Evolutionary conservation across 208 protist genomes (phyloP).

Genomic region (Leishmania lainsoni): DNA sequence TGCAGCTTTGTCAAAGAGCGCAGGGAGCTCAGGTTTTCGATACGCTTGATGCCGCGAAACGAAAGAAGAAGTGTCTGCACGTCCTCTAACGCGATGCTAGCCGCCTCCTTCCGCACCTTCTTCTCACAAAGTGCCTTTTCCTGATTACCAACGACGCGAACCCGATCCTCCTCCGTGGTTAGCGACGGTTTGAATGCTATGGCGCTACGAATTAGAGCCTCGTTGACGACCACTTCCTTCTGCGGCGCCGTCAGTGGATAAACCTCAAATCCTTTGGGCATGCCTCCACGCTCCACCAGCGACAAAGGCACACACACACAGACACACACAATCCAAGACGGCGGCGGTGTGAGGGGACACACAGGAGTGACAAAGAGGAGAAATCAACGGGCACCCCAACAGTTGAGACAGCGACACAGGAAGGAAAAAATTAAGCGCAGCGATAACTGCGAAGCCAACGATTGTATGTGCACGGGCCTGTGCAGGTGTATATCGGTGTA

Average conservation of each 20-base stretch:
- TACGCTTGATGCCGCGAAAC: slow-evolving; percentile 70
- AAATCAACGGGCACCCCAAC: background rate
- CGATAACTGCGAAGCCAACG: background rate
- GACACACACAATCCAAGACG: background rate
- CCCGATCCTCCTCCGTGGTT: slow-evolving; percentile 76
- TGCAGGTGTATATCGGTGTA: background rate
- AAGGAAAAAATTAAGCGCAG: background rate
- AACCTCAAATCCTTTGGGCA: slow-evolving; percentile 80
- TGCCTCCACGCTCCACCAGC: slow-evolving; percentile 8
- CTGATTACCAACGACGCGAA: slow-evolving; percentile 71
- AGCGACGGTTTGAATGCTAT: slow-evolving; percentile 65
- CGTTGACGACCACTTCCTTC: slow-evolving; percentile 77
- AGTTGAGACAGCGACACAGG: background rate
- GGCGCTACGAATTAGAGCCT: slow-evolving; percentile 77
- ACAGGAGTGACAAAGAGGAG: background rate
- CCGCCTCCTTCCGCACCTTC: slow-evolving; percentile 55
- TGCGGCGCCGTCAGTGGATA: slow-evolving; percentile 68
- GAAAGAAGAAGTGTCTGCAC: slow-evolving; percentile 78
- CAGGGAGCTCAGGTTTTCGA: slow-evolving; percentile 91
- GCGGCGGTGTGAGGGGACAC: slow-evolving; percentile 3
- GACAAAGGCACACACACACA: background rate
- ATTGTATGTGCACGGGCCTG: background rate
- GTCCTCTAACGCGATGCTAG: slow-evolving; percentile 54
- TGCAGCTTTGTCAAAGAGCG: slow-evolving; percentile 90
- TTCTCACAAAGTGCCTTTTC: slow-evolving; percentile 61